Evolutionary conservation across 1,284 basidiomycete species (phyloP).

Genomic region (Puccinia triticina): DNA sequence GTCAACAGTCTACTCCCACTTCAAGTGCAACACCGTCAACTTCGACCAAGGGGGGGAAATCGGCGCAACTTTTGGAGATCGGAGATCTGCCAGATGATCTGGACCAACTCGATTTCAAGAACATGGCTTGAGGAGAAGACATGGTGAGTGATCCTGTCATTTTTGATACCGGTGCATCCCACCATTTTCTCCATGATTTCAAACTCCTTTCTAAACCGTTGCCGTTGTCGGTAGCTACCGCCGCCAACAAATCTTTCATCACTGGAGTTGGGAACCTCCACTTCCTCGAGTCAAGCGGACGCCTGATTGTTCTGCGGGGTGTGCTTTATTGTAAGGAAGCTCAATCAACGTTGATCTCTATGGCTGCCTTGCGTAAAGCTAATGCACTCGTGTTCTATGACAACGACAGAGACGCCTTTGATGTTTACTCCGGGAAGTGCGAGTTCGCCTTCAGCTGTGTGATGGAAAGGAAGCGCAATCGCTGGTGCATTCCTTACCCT

Average conservation of each 20-base stretch:
- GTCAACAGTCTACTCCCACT: not conserved
- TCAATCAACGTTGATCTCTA: not conserved
- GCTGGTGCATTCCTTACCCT: not conserved
- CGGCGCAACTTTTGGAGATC: not conserved
- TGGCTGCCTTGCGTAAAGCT: not conserved
- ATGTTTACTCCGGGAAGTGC: not conserved
- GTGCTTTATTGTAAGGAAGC: conserved; percentile 11
- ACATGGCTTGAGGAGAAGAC: not conserved
- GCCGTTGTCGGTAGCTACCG: conserved; percentile 8
- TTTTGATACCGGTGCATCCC: conserved; percentile 6
- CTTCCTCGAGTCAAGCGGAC: not conserved
- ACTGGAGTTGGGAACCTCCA: not conserved
- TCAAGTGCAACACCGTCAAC: too few relatives aligned
- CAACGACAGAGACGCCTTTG: not conserved
- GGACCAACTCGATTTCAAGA: not conserved
- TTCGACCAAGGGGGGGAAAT: too few relatives aligned
- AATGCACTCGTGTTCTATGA: not conserved
- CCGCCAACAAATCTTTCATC: not conserved
- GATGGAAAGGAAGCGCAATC: not conserved
- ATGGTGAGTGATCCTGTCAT: not conserved
- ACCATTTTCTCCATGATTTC: not conserved
- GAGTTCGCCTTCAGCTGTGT: not conserved
- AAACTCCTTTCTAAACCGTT: not conserved
- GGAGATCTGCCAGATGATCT: not conserved
- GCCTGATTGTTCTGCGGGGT: not conserved